Conservation (phyloP, 176 grass and related monocot genomes). For the Zea mays region Zm-B73-REFERENCE-NAM-5.0 NC_050100.1:72640501-72641000, state of each 20-base stretch:
- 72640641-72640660: background rate
- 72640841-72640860: constrained; percentile 81
- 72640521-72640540: background rate
- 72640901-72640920: constrained; percentile 79
- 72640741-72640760: constrained; percentile 40
- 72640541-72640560: constrained; percentile 25
- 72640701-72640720: constrained; percentile 87
- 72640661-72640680: constrained; percentile 5
- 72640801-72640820: background rate
- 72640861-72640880: constrained; percentile 87
- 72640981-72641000: background rate
- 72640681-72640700: constrained; percentile 73
- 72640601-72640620: background rate
- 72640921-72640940: constrained; percentile 89
- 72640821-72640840: constrained; percentile 51
- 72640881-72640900: constrained; percentile 85
- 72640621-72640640: background rate
- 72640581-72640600: constrained; percentile 13
- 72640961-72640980: background rate
- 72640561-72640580: background rate
- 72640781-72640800: background rate
- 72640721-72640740: constrained; percentile 78
- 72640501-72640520: background rate
- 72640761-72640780: constrained; percentile 8
- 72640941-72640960: constrained; percentile 35